Evolutionary conservation across 2,329 filamentous ascomycete species (phyloP).

Genomic region (Pseudogymnoascus sp.): DNA sequence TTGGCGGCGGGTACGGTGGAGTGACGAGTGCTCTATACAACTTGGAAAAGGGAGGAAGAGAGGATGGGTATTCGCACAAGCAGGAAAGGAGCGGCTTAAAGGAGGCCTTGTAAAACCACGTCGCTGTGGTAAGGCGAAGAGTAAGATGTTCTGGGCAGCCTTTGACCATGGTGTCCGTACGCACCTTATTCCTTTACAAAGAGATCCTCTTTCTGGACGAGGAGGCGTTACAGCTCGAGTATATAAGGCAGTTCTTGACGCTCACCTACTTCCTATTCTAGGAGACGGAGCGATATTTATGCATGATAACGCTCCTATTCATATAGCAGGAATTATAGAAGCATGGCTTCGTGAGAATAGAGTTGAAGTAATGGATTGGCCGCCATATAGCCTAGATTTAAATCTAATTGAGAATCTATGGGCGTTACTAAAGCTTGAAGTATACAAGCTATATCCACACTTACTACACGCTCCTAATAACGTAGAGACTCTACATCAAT

Average conservation of each 20-base stretch:
- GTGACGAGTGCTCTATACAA: neutral
- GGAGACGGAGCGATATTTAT: neutral
- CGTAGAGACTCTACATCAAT: slow-evolving; percentile 9
- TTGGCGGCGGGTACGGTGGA: neutral
- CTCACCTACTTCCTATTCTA: too few species aligned
- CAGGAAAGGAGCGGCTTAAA: neutral
- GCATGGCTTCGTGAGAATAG: neutral
- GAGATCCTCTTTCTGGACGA: neutral
- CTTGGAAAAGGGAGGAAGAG: neutral
- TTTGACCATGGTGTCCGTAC: neutral
- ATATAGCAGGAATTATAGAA: neutral
- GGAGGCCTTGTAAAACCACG: neutral
- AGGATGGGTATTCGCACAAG: neutral
- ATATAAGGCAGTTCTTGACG: neutral
- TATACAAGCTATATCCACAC: slow-evolving; percentile 12
- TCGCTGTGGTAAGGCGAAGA: neutral
- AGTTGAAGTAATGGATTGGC: neutral
- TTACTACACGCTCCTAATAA: slow-evolving; percentile 10
- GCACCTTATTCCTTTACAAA: neutral
- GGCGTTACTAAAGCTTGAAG: neutral
- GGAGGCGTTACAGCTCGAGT: neutral
- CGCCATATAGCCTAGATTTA: neutral
- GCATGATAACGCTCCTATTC: neutral
- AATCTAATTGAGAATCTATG: neutral
- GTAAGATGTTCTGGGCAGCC: neutral